Conservation (phyloP, 768 basidiomycete species). For the Fibroporia radiculosa region DNA sequence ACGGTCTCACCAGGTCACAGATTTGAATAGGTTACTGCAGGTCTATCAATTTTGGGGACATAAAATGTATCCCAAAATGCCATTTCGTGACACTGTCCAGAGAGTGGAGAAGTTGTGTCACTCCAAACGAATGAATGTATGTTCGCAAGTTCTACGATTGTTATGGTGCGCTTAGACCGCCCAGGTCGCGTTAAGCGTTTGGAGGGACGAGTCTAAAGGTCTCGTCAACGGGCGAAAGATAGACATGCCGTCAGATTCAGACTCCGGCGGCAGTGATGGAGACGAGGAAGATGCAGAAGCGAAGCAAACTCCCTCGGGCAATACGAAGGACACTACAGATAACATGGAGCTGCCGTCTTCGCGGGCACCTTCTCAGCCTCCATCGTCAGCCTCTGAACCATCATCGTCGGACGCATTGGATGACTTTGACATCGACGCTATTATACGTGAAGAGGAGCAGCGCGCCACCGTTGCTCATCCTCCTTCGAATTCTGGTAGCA, state of each 20-base stretch:
- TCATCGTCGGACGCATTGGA: slow-evolving; percentile 27
- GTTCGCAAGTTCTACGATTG: slow-evolving; percentile 18
- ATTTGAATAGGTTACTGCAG: slow-evolving; percentile 73
- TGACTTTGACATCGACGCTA: slow-evolving; percentile 44
- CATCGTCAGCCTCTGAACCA: slow-evolving; percentile 29
- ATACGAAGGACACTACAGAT: not conserved
- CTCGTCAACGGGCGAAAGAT: slow-evolving; percentile 27
- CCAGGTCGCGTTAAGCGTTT: slow-evolving; percentile 69
- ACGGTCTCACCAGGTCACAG: slow-evolving; percentile 71
- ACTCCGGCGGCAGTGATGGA: slow-evolving; percentile 14
- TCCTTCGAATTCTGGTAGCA: not conserved
- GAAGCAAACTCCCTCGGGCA: not conserved
- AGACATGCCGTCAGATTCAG: slow-evolving; percentile 24
- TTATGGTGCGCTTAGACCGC: not conserved
- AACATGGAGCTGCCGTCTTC: slow-evolving; percentile 21
- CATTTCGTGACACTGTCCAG: slow-evolving; percentile 79
- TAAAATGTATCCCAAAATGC: slow-evolving; percentile 81
- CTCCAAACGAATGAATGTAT: slow-evolving; percentile 77
- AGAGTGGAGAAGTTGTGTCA: slow-evolving; percentile 87
- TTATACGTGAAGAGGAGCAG: slow-evolving; percentile 38
- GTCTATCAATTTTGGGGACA: slow-evolving; percentile 96
- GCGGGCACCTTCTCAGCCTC: slow-evolving; percentile 32
- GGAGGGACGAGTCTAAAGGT: slow-evolving; percentile 62
- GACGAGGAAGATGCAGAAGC: not conserved
- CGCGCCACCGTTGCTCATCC: slow-evolving; percentile 12